phyloP scores from a whole-genome alignment of 768 basidiomycete species.

The Pleurotus platypus region DNA sequence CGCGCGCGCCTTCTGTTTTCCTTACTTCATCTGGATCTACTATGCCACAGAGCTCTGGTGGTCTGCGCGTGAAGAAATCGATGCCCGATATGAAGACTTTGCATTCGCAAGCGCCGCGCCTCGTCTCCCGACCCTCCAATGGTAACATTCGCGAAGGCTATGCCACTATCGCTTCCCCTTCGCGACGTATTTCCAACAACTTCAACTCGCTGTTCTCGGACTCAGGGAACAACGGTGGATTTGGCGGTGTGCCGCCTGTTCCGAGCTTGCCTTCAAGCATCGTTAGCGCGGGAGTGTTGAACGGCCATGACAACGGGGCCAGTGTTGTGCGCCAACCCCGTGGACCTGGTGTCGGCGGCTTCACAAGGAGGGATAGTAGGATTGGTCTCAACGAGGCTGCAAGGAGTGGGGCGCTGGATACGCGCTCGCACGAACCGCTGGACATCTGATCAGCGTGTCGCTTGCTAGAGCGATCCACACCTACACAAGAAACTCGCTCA shows the following conservation, averaged over 20 bases:
- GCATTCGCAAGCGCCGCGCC: conserved; percentile 74
- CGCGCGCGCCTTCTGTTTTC: conserved; percentile 80
- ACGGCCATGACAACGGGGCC: conserved; percentile 39
- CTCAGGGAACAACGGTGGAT: conserved; percentile 13
- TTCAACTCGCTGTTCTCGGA: conserved; percentile 70
- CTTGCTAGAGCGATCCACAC: too few relatives aligned
- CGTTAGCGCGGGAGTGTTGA: conserved; percentile 36
- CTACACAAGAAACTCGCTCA: neutral
- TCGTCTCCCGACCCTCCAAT: conserved; percentile 78
- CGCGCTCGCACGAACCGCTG: conserved; percentile 82
- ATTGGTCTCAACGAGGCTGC: conserved; percentile 44
- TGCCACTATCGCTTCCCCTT: conserved; percentile 81
- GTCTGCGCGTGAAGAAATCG: conserved; percentile 91
- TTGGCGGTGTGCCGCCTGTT: conserved; percentile 60
- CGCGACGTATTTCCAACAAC: conserved; percentile 69
- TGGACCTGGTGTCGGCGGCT: conserved; percentile 77
- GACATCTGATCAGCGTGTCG: conserved; percentile 56
- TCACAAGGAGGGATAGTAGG: conserved; percentile 63
- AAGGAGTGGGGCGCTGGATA: conserved; percentile 68
- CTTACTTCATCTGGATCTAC: conserved; percentile 52
- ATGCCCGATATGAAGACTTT: conserved; percentile 97
- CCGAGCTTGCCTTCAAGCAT: conserved; percentile 68
- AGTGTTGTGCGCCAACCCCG: conserved; percentile 84
- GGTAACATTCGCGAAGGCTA: conserved; percentile 87
- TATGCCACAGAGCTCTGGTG: conserved; percentile 34